phyloP scores from a whole-genome alignment of 2,329 filamentous ascomycete species.

The Pseudogymnoascus sp. region DNA sequence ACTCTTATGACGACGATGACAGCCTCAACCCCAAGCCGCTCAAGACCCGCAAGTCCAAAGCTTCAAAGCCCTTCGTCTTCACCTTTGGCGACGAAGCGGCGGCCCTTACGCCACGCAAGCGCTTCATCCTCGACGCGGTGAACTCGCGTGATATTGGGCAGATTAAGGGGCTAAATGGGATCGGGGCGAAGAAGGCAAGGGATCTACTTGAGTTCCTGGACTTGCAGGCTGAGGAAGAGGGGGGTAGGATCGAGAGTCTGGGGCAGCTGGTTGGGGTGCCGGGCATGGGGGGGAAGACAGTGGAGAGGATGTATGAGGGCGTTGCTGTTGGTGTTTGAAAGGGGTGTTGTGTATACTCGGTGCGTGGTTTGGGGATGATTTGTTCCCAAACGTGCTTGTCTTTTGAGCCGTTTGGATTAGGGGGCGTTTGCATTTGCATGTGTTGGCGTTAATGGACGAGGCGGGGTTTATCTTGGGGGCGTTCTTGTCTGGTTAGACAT shows the following conservation, averaged over 20 bases:
- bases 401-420: not conserved
- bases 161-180: constrained; percentile 60
- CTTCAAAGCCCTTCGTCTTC: constrained; percentile 23
- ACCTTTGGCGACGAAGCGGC: constrained; percentile 32
- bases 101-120: constrained; percentile 38
- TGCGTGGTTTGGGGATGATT: not conserved
- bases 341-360: not conserved
- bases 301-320: constrained; percentile 44
- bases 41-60: constrained; percentile 25
- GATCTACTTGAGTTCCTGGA: constrained; percentile 52
- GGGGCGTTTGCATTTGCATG: constrained; percentile 2
- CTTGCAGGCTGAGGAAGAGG: constrained; percentile 34
- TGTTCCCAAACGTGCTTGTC: not conserved
- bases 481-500: not conserved
- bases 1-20: constrained; percentile 33
- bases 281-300: constrained; percentile 48
- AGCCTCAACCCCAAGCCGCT: constrained; percentile 25
- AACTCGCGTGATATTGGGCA: constrained; percentile 61
- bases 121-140: constrained; percentile 58
- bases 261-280: constrained; percentile 46
- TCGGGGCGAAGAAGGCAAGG: constrained; percentile 63
- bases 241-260: constrained; percentile 39
- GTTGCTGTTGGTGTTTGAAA: constrained; percentile 15
- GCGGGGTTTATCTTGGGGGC: not conserved
- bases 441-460: not conserved